These are phyloP conservation scores for Ogataea pini DNA, from an alignment of 805 yeast genomes.

Conservation along the genomic window DNA sequence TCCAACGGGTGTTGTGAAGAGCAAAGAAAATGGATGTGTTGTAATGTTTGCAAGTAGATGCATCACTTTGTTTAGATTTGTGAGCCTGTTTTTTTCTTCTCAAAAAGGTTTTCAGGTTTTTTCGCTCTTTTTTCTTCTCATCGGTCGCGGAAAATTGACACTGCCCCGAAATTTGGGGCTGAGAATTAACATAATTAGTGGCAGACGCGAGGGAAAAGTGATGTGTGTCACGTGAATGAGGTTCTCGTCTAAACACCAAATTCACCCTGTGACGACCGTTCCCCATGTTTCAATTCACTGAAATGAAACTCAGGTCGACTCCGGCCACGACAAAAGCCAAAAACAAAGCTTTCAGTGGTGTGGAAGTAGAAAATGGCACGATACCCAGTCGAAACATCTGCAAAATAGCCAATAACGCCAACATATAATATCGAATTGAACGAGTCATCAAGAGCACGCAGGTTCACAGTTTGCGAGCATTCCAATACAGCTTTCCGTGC, in stretches of 20 bases:
- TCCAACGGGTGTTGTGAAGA: not conserved
- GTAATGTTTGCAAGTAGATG: not conserved
- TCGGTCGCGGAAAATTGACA: not conserved
- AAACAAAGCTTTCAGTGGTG: constrained; percentile 30
- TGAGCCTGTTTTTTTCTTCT: not conserved
- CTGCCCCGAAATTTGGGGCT: too few species aligned
- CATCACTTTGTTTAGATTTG: not conserved
- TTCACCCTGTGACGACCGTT: constrained; percentile 11
- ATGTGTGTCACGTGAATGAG: too few species aligned
- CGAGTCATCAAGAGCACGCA: constrained; percentile 24
- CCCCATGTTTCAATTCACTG: constrained; percentile 14
- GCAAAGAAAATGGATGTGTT: not conserved
- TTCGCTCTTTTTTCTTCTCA: not conserved
- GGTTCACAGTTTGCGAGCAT: constrained; percentile 12
- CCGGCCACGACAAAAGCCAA: constrained; percentile 14
- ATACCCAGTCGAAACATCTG: constrained; percentile 7
- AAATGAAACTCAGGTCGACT: constrained; percentile 9
- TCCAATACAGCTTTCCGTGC: constrained; percentile 19
- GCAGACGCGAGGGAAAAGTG: too few species aligned
- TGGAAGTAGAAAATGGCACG: constrained; percentile 26
- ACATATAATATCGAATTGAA: constrained; percentile 22
- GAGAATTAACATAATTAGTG: too few species aligned
- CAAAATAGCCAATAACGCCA: constrained; percentile 29
- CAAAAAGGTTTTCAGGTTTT: not conserved
- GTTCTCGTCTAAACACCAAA: not conserved